Evolutionary conservation across 495 filamentous ascomycete genomes (phyloP), one percentile per base, ranked within the genome.

Genomic region (Hypoxylon fragiforme): DNA sequence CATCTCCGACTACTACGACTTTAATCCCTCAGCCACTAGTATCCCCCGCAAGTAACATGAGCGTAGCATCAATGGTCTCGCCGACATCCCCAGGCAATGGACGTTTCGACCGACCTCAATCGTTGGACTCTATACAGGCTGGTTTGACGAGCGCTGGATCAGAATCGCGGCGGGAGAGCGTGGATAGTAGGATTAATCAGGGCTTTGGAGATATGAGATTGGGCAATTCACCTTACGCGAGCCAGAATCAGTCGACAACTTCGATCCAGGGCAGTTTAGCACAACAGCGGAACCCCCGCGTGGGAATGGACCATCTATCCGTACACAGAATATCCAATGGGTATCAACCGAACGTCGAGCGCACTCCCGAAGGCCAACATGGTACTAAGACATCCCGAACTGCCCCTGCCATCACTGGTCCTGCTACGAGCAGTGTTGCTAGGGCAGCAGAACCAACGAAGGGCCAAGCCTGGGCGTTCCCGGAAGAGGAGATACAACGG

Each of bases 381-480:
- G 24, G 4, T 28, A 73, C 60, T 66, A 85, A 73, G 70, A 75
- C 57, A 65, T 53, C 67, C 48, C 68, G 84, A 50, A 87, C 86
- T 2, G 88, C 88, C 1, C 88, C 88, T 8, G 79, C 85, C 4
- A 92, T 91, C 52, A 88, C 83, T 1, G 87, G 86, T 8, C 89
- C 89, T 45, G 85, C 87, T 11, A 83, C 81, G n/a, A 84, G 85
- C 35, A 85, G 84, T 38, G 88, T 91, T 60, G 89, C 89, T 51
- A 85, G 88, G 50, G 88, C 88, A 2, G 86, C 88, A 44, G 85
- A 89, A 43, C 88, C 88, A 7, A 91, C 86, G 12, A 89, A 88
- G 54, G 88, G 88, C 69, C 85, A 90, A 64, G 85, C 88, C 0
- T 92, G 89, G 74, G 88, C 88, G 28, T 91, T 92, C 63, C 88